Evolutionary conservation across 768 basidiomycete genomes (phyloP).

Genomic region (Phallus indusiatus): DNA sequence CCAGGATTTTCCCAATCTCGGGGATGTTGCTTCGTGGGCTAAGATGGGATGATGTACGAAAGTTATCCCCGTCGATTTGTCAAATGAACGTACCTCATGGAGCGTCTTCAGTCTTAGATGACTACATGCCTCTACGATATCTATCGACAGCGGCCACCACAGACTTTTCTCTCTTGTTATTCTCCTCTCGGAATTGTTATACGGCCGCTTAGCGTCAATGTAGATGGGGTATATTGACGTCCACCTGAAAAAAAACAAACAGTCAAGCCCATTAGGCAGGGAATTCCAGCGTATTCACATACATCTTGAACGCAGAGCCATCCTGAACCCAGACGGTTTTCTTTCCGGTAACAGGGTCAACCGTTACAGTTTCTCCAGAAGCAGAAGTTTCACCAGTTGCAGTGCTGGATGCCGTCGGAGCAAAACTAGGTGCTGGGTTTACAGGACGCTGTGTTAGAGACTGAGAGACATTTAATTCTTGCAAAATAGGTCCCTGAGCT

Average conservation of each 20-base stretch:
- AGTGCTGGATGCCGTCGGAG: not conserved
- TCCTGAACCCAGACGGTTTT: conserved; percentile 9
- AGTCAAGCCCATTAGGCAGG: not conserved
- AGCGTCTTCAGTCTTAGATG: conserved; percentile 70
- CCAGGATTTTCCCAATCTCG: conserved; percentile 99
- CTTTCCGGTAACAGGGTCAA: conserved; percentile 6
- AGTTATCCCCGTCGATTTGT: conserved; percentile 9
- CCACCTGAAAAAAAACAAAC: conserved; percentile 49
- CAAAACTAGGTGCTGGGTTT: conserved; percentile 32
- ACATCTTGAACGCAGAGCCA: conserved; percentile 6
- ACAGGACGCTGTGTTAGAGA: conserved; percentile 41
- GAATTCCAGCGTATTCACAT: not conserved
- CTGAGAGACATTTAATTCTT: conserved; percentile 41
- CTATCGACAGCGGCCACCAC: conserved; percentile 94
- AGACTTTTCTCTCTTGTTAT: conserved; percentile 69
- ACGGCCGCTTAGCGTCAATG: conserved; percentile 88
- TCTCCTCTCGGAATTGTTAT: conserved; percentile 73
- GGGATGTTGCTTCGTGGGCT: conserved; percentile 69
- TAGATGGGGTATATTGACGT: conserved; percentile 95
- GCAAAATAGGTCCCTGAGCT: conserved; percentile 63
- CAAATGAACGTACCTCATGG: conserved; percentile 52
- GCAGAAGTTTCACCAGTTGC: conserved; percentile 7
- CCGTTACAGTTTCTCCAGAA: conserved; percentile 2
- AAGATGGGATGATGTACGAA: not conserved
- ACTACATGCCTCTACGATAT: conserved; percentile 78